Evolutionary conservation across 1,139 yeast species (phyloP).

Genomic region (Blastobotrys ciferrii): DNA sequence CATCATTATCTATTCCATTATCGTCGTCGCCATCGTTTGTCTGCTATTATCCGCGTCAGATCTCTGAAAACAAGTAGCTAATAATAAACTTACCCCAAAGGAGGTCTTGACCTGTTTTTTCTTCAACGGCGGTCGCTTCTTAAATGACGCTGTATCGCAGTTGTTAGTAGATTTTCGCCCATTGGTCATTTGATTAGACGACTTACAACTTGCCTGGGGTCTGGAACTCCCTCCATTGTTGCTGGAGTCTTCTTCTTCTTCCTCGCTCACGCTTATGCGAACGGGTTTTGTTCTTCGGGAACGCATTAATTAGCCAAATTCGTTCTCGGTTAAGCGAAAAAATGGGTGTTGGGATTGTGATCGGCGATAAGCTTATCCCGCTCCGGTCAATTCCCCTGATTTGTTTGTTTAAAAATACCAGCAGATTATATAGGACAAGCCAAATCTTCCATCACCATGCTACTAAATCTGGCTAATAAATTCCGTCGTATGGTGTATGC

Average conservation of each 20-base stretch:
- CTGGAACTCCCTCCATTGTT: too few relatives aligned
- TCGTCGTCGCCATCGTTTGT: conserved; percentile 11
- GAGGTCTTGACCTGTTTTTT: neutral
- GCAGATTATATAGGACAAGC: neutral
- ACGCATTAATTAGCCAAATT: neutral
- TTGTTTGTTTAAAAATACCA: neutral
- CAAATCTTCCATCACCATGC: too few relatives aligned
- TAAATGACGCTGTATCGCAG: neutral
- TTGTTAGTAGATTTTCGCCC: neutral
- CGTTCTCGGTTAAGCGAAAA: neutral
- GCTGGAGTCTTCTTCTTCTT: too few relatives aligned
- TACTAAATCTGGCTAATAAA: too few relatives aligned
- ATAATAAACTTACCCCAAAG: neutral
- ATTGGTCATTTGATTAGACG: neutral
- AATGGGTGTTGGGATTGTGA: neutral
- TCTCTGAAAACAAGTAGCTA: neutral
- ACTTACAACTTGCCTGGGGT: neutral
- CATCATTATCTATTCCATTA: conserved; percentile 8
- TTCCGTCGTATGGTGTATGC: too few relatives aligned
- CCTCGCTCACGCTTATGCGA: neutral
- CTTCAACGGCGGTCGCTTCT: conserved; percentile 2
- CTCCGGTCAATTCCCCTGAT: neutral
- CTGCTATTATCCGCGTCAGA: neutral
- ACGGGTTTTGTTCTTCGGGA: neutral
- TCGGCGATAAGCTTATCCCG: too few relatives aligned